These are phyloP conservation scores for Solanum lycopersicoides DNA, from an alignment of 257 asterid species.

Conservation along the genomic window DNA sequence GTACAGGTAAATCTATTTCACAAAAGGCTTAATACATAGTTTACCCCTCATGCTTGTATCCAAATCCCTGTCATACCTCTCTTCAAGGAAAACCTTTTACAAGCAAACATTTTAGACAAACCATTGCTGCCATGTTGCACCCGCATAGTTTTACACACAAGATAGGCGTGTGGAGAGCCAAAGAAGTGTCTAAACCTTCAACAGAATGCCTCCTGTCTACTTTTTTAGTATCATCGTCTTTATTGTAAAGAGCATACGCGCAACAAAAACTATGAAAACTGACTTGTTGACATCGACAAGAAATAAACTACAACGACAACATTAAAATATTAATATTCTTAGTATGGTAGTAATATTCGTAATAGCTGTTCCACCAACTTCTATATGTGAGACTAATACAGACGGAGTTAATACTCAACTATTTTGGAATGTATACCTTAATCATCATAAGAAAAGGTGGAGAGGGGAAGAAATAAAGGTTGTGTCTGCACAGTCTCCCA, in stretches of 20 bases:
- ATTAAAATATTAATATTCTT: not conserved
- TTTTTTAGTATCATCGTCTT: not conserved
- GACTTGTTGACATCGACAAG: not conserved
- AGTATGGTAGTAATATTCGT: not conserved
- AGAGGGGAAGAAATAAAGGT: not conserved
- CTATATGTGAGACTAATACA: not conserved
- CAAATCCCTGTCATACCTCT: not conserved
- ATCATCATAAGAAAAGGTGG: not conserved
- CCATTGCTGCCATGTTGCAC: not conserved
- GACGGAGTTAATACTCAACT: not conserved
- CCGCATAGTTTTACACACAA: not conserved
- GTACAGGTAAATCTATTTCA: not conserved
- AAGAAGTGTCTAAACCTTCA: not conserved
- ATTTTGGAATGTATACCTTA: no score
- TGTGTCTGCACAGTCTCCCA: not conserved
- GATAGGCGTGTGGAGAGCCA: not conserved
- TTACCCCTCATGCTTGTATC: not conserved
- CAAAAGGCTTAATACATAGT: not conserved
- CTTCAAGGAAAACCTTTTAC: not conserved
- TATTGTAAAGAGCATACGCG: not conserved
- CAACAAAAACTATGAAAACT: not conserved
- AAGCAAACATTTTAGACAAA: not conserved
- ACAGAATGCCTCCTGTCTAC: not conserved
- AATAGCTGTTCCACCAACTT: not conserved
- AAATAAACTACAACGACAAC: not conserved